phyloP scores from a whole-genome alignment of 192 early-diverging fungal species.

The Coemansia sp. region DNA sequence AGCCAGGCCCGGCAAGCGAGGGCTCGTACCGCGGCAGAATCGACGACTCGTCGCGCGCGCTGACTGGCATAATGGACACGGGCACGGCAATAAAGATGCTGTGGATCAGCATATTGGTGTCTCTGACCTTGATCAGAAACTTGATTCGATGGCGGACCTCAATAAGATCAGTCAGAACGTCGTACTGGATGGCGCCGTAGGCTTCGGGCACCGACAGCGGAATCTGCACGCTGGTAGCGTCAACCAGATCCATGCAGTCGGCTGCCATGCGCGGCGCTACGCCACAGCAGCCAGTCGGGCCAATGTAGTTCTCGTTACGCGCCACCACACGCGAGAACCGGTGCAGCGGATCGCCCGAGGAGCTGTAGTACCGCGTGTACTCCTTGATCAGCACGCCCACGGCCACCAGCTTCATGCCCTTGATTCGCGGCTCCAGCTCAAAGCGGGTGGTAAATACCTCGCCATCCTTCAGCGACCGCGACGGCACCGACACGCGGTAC shows the following conservation, averaged over 20 bases:
- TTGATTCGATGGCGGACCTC: conserved; percentile 54
- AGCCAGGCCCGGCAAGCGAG: conserved; percentile 17
- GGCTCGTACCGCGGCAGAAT: conserved; percentile 51
- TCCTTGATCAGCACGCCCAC: conserved; percentile 60
- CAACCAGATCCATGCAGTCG: conserved; percentile 37
- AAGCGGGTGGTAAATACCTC: conserved; percentile 55
- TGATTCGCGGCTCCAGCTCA: conserved; percentile 45
- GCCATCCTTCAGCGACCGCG: conserved; percentile 56
- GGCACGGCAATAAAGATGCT: conserved; percentile 54
- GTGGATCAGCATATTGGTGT: conserved; percentile 33
- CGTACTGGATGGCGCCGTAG: conserved; percentile 44
- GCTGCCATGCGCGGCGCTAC: conserved; percentile 12
- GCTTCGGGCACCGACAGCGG: conserved; percentile 36
- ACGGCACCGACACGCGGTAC: conserved; percentile 59
- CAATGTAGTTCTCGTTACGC: conserved; percentile 50
- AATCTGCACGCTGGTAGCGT: conserved; percentile 35
- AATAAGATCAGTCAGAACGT: conserved; percentile 40
- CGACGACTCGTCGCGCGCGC: conserved; percentile 38
- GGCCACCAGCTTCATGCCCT: conserved; percentile 46
- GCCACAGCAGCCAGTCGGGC: conserved; percentile 21
- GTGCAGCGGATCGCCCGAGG: conserved; percentile 20
- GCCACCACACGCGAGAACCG: conserved; percentile 30
- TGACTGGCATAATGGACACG: conserved; percentile 52
- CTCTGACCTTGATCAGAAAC: conserved; percentile 51
- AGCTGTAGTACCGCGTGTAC: conserved; percentile 52